phyloP scores from a whole-genome alignment of 2,329 filamentous ascomycete genomes.

The Mollisia scopiformis region DNA sequence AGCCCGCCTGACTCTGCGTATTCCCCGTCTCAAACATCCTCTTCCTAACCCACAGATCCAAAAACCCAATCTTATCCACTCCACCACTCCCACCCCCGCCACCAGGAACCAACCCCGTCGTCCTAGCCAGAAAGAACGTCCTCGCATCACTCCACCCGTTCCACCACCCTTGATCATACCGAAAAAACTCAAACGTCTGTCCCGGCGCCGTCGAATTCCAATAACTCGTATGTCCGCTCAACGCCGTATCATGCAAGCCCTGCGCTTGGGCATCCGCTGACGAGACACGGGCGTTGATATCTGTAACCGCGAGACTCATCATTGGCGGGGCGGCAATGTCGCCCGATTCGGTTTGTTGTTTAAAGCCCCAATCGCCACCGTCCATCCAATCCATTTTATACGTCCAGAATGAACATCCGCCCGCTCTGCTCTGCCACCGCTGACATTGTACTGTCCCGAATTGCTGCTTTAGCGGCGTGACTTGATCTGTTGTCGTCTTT shows the following conservation, averaged over 20 bases:
- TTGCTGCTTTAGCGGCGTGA: neutral
- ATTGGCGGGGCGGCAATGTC: neutral
- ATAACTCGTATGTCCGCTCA: neutral
- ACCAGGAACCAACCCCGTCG: neutral
- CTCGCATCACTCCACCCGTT: neutral
- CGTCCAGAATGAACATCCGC: neutral
- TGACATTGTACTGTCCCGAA: neutral
- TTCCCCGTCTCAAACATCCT: neutral
- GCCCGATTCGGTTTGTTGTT: neutral
- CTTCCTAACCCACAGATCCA: neutral
- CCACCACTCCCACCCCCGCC: neutral
- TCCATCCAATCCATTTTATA: slow-evolving; percentile 5
- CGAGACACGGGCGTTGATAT: neutral
- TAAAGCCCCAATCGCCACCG: slow-evolving; percentile 4
- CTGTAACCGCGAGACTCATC: neutral
- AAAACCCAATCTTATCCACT: neutral
- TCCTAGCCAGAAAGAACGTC: neutral
- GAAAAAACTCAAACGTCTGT: neutral
- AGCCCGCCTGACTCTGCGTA: neutral
- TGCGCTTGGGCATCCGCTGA: neutral
- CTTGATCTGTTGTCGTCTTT: neutral
- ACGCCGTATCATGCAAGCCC: neutral
- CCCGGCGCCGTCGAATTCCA: neutral
- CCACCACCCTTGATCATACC: neutral
- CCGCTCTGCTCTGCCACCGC: neutral